phyloP scores from a whole-genome alignment of 176 grass and related monocot genomes.

The Hordeum marinum region DNA sequence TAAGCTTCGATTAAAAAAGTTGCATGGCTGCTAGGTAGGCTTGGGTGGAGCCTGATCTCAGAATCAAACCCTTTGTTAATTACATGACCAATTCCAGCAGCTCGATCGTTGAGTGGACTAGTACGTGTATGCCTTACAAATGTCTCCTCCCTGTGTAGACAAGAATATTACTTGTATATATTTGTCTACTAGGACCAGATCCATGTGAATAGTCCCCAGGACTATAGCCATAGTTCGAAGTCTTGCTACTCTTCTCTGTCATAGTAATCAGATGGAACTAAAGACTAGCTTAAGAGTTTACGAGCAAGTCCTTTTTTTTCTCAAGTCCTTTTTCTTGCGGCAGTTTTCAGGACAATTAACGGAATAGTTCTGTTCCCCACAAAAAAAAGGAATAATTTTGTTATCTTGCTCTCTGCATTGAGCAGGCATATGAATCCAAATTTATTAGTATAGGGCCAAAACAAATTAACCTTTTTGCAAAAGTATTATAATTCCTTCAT shows the following conservation, averaged over 20 bases:
- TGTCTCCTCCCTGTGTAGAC: background rate
- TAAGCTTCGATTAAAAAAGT: background rate
- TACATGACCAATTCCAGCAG: background rate
- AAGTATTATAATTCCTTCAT: no score
- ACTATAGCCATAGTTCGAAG: background rate
- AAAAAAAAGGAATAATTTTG: no score
- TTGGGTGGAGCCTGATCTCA: background rate
- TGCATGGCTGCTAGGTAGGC: background rate
- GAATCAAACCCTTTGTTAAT: slow-evolving; percentile 1
- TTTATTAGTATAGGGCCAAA: no score
- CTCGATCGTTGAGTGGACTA: slow-evolving; percentile 2
- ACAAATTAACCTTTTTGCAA: no score
- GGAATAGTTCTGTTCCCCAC: no score
- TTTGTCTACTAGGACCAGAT: background rate
- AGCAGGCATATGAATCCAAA: no score
- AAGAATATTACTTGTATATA: background rate
- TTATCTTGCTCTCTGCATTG: no score
- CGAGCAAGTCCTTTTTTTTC: no score
- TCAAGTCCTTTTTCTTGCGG: no score
- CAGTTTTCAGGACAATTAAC: no score
- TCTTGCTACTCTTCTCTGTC: background rate
- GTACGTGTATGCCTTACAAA: background rate
- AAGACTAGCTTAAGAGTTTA: no score
- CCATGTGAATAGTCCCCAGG: slow-evolving; percentile 17
- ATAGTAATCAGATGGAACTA: no score